These are phyloP conservation scores for Secale cereale DNA, from an alignment of 176 grass and related monocot species.

Conservation along the genomic window DNA sequence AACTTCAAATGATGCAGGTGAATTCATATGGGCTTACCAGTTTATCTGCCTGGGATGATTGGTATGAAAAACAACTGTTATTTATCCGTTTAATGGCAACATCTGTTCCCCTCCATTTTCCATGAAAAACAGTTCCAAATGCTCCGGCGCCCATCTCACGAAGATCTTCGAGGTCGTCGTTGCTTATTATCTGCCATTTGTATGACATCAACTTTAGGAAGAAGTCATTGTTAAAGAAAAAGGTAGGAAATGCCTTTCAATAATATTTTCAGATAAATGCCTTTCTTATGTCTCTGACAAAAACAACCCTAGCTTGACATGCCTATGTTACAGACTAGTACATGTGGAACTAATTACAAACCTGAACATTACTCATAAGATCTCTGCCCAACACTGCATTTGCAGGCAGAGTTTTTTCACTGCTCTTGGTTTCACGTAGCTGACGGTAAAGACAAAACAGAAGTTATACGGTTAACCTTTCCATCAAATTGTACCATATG, in stretches of 20 bases:
- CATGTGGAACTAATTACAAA: constrained; percentile 22
- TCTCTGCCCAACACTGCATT: constrained; percentile 32
- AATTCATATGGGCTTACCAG: constrained; percentile 46
- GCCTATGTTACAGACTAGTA: constrained; percentile 10
- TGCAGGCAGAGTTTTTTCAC: constrained; percentile 29
- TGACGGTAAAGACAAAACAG: constrained; percentile 18
- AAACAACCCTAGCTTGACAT: constrained; percentile 2
- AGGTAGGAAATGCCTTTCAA: not conserved
- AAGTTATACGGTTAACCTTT: constrained; percentile 4
- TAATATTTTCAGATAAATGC: not conserved
- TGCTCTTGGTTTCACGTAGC: constrained; percentile 44
- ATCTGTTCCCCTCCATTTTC: constrained; percentile 92
- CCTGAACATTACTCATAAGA: constrained; percentile 75
- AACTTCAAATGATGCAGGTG: constrained; percentile 13
- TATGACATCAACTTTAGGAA: constrained; percentile 2
- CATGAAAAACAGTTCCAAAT: constrained; percentile 94
- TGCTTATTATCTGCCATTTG: constrained; percentile 69
- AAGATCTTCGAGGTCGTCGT: constrained; percentile 92
- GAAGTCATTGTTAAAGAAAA: not conserved
- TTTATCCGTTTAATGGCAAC: constrained; percentile 97
- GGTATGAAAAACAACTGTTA: constrained; percentile 70
- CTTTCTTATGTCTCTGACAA: not conserved
- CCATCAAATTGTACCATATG: constrained; percentile 3
- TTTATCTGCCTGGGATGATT: constrained; percentile 62
- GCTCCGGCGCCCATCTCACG: constrained; percentile 78